These are phyloP conservation scores for Bryum argenteum DNA, from an alignment of 225 moss, liverwort and hornwort genomes.

Conservation along the genomic window DNA sequence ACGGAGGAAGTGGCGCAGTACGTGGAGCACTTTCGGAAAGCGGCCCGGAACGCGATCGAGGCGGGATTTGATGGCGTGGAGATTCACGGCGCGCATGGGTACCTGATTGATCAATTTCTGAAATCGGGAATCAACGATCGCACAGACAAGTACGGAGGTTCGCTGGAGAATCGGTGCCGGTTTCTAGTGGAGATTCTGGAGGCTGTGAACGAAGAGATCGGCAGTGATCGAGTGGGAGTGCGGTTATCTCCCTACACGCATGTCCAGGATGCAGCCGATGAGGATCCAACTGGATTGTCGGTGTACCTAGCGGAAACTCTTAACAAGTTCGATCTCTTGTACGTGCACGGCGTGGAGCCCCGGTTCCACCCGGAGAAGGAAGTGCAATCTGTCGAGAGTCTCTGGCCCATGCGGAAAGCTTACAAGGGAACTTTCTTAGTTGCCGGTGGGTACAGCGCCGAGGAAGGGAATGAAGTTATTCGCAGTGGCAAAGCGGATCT, in stretches of 20 bases:
- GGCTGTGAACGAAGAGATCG: constrained; percentile 35
- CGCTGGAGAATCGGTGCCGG: constrained; percentile 46
- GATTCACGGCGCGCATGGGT: constrained; percentile 48
- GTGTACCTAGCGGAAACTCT: constrained; percentile 31
- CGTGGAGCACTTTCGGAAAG: constrained; percentile 32
- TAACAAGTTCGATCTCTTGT: constrained; percentile 34
- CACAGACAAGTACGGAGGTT: constrained; percentile 61
- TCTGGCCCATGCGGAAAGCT: constrained; percentile 44
- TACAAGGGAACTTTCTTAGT: constrained; percentile 33
- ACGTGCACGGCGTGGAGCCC: constrained; percentile 58
- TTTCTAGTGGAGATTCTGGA: constrained; percentile 47
- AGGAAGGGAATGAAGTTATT: constrained; percentile 32
- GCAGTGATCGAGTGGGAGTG: constrained; percentile 37
- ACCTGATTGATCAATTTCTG: constrained; percentile 57
- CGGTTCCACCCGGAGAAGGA: constrained; percentile 21
- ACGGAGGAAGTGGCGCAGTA: constrained; percentile 35
- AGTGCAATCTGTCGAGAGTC: constrained; percentile 16
- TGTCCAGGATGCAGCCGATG: neutral
- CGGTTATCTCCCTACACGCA: constrained; percentile 36
- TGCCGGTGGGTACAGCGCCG: constrained; percentile 11
- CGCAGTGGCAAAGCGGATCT: constrained; percentile 23
- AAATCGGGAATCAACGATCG: constrained; percentile 61
- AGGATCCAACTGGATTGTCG: constrained; percentile 12
- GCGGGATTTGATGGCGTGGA: constrained; percentile 57
- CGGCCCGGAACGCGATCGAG: constrained; percentile 49